Evolutionary conservation across 2,329 filamentous ascomycete genomes (phyloP).

Genomic region (Aspergillus sclerotialis): DNA sequence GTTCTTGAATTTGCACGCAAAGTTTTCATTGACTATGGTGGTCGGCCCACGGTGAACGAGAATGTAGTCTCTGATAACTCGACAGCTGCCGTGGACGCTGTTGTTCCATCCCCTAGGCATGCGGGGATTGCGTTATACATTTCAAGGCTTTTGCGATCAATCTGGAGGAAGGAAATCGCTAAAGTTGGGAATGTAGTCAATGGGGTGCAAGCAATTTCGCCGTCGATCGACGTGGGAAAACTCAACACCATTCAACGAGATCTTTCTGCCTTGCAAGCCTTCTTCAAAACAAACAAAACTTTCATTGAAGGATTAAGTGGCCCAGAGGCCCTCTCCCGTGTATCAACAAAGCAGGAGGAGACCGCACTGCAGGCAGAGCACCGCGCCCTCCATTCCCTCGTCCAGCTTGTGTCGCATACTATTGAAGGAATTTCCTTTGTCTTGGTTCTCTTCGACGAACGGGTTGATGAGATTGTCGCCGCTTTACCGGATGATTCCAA

Average conservation of each 20-base stretch:
- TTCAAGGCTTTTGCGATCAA: slow-evolving; percentile 73
- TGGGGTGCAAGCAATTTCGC: slow-evolving; percentile 57
- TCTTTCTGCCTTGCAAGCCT: slow-evolving; percentile 69
- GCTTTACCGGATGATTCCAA: slow-evolving; percentile 65
- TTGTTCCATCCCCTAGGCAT: slow-evolving; percentile 81
- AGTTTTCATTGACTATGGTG: slow-evolving; percentile 87
- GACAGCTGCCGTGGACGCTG: slow-evolving; percentile 67
- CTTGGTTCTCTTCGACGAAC: slow-evolving; percentile 88
- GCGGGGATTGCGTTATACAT: slow-evolving; percentile 84
- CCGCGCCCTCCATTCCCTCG: slow-evolving; percentile 78
- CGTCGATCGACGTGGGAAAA: slow-evolving; percentile 61
- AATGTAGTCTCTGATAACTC: slow-evolving; percentile 57
- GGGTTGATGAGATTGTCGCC: slow-evolving; percentile 77
- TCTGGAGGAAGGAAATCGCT: slow-evolving; percentile 80
- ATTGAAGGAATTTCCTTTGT: slow-evolving; percentile 97
- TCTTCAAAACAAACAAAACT: slow-evolving; percentile 77
- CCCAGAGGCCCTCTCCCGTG: slow-evolving; percentile 72
- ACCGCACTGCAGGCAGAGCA: slow-evolving; percentile 90
- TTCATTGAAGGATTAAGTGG: slow-evolving; percentile 94
- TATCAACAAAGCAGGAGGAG: slow-evolving; percentile 79
- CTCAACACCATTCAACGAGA: slow-evolving; percentile 72
- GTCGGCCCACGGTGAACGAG: slow-evolving; percentile 76
- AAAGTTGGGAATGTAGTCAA: slow-evolving; percentile 47
- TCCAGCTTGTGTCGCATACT: slow-evolving; percentile 80
- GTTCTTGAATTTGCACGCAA: slow-evolving; percentile 79